A percentile compares a stretch with the other conserved stretches of the same genome.
These are phyloP conservation scores for Chaetomium tenue DNA, from an alignment of 495 filamentous ascomycete genomes.

Conservation along the genomic window DNA sequence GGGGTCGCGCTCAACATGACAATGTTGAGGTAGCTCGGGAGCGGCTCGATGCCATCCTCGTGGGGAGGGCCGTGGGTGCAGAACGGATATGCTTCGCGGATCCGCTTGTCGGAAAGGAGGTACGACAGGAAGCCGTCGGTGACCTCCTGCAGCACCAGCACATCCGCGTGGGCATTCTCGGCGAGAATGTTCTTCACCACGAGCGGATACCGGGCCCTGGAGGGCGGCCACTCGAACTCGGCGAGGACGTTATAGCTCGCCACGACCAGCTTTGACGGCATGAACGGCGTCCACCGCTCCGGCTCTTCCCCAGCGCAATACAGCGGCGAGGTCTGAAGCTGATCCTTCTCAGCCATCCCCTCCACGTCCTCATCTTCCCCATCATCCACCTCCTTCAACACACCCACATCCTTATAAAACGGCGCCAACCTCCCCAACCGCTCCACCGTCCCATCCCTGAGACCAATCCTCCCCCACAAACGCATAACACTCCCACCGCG, in stretches of 20 bases:
- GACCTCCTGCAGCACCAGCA: constrained; percentile 59
- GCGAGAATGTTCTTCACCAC: constrained; percentile 48
- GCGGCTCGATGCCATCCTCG: constrained; percentile 46
- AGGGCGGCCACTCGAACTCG: constrained; percentile 50
- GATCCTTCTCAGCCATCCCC: constrained; percentile 13
- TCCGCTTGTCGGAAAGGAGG: constrained; percentile 44
- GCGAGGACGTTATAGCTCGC: constrained; percentile 58
- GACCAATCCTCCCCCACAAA: constrained; percentile 49
- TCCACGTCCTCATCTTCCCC: neutral
- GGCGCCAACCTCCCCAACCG: constrained; percentile 19
- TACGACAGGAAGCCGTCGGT: constrained; percentile 55
- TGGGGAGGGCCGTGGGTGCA: constrained; percentile 50
- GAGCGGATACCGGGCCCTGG: constrained; percentile 49
- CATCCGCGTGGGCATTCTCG: constrained; percentile 37
- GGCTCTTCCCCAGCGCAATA: constrained; percentile 34
- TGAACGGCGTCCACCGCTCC: constrained; percentile 28
- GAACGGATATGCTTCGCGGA: constrained; percentile 51
- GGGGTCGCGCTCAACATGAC: constrained; percentile 51
- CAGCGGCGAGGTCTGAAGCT: constrained; percentile 18
- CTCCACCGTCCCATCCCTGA: constrained; percentile 37
- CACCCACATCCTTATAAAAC: constrained; percentile 25
- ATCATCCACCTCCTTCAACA: neutral
- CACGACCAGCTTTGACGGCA: constrained; percentile 36
- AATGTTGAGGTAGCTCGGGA: constrained; percentile 55
- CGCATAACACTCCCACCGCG: constrained; percentile 37